phyloP scores from a whole-genome alignment of 495 filamentous ascomycete genomes.

The Talaromyces wortmannii region DNA sequence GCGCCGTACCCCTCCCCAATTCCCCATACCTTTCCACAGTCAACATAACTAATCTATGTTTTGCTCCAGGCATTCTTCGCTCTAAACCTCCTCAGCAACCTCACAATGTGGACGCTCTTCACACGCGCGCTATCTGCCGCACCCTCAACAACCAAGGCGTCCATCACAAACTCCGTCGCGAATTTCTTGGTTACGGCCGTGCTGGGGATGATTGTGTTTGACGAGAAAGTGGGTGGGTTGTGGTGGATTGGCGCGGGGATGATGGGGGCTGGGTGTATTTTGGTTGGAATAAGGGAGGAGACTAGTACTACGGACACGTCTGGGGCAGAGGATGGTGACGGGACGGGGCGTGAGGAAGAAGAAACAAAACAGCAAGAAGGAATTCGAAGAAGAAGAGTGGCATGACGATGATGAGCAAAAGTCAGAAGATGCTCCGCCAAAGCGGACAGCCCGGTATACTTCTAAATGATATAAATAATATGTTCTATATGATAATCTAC shows the following conservation, averaged over 20 bases:
- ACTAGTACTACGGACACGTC: neutral
- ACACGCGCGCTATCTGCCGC: conserved; percentile 77
- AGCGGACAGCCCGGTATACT: neutral
- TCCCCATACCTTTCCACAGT: neutral
- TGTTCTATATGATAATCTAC: neutral
- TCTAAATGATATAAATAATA: too few relatives aligned
- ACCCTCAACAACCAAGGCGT: conserved; percentile 81
- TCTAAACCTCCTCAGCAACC: conserved; percentile 84
- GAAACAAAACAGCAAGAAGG: neutral
- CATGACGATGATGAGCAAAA: neutral
- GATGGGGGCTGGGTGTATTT: conserved; percentile 83
- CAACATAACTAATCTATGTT: neutral
- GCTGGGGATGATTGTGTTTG: conserved; percentile 69
- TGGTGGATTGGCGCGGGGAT: conserved; percentile 87
- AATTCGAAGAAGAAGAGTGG: conserved; percentile 6
- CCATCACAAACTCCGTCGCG: conserved; percentile 84
- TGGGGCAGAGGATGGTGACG: neutral
- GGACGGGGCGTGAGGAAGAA: neutral
- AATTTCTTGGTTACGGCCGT: conserved; percentile 92
- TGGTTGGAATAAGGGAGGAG: conserved; percentile 75
- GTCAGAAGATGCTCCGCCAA: neutral
- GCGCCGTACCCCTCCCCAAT: conserved; percentile 9
- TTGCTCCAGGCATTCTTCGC: conserved; percentile 66
- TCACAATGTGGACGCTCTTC: conserved; percentile 87
- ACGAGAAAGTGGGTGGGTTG: conserved; percentile 61